Evolutionary conservation across 768 basidiomycete genomes (phyloP).

Genomic region (Leccinellum luteum): DNA sequence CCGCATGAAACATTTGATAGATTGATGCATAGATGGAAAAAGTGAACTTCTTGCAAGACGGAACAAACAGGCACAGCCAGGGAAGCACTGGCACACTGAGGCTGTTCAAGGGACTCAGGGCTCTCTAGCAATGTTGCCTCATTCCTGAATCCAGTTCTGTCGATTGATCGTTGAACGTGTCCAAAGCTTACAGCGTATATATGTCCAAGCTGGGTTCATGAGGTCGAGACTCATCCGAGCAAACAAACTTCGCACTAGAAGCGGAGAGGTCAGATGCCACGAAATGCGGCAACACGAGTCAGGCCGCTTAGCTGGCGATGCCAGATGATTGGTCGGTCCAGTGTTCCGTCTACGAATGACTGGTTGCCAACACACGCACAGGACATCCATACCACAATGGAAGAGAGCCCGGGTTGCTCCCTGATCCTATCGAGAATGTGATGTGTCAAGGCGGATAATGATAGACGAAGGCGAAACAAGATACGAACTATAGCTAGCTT

Average conservation of each 20-base stretch:
- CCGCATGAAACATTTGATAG: not conserved
- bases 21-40: not conserved
- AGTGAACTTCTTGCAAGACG: not conserved
- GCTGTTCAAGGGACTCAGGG: not conserved
- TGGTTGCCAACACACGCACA: not conserved
- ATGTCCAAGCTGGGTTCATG: not conserved
- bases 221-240: not conserved
- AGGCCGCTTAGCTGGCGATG: not conserved
- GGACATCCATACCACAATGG: not conserved
- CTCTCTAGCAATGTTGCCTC: not conserved
- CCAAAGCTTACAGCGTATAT: not conserved
- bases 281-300: not conserved
- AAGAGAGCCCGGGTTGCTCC: not conserved
- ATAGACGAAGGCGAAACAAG: not conserved
- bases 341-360: not conserved
- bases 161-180: not conserved
- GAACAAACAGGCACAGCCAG: not conserved
- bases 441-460: not conserved
- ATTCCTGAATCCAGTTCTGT: not conserved
- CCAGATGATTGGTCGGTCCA: not conserved
- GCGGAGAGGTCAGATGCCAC: not conserved
- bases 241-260: not conserved
- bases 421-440: not conserved
- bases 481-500: not conserved
- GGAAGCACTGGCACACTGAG: not conserved